phyloP scores from a whole-genome alignment of 2,329 filamentous ascomycete species.

The Trichophyton rubrum region DNA sequence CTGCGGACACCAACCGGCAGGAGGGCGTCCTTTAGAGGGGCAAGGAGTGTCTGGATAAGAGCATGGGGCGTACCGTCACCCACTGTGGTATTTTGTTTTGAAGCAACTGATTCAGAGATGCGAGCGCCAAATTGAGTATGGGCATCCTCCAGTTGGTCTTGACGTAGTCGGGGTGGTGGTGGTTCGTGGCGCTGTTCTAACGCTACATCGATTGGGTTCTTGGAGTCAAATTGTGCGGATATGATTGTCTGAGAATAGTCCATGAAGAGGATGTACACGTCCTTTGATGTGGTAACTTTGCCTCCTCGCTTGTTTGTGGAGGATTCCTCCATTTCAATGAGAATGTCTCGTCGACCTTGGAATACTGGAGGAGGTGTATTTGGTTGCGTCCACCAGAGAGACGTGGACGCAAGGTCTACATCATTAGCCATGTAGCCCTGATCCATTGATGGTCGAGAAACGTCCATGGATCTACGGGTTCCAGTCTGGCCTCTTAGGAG shows the following conservation, averaged over 20 bases:
- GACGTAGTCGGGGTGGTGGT: constrained; percentile 67
- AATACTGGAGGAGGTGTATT: constrained; percentile 69
- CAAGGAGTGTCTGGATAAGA: constrained; percentile 67
- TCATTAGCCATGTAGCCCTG: constrained; percentile 80
- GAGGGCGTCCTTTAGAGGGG: constrained; percentile 59
- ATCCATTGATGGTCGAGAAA: constrained; percentile 59
- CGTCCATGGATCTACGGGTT: constrained; percentile 58
- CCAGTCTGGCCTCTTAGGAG: constrained; percentile 41
- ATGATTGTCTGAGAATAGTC: constrained; percentile 95
- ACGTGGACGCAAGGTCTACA: constrained; percentile 60
- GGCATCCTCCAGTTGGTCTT: constrained; percentile 83
- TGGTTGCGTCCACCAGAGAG: constrained; percentile 77
- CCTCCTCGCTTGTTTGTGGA: constrained; percentile 56
- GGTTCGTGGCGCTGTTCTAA: constrained; percentile 78
- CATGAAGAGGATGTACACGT: constrained; percentile 78
- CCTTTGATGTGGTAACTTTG: constrained; percentile 60
- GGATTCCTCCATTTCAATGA: constrained; percentile 70
- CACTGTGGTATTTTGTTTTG: constrained; percentile 66
- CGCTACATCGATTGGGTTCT: constrained; percentile 57
- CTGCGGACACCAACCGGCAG: constrained; percentile 74
- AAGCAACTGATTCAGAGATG: constrained; percentile 56
- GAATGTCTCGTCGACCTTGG: constrained; percentile 69
- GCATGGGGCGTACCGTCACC: constrained; percentile 71
- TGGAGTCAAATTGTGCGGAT: constrained; percentile 63
- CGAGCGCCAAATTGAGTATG: constrained; percentile 70